A percentile compares a stretch with the other conserved stretches of the same genome.
These are phyloP conservation scores for Kockiozyma suomiensis DNA, from an alignment of 805 yeast genomes.

Conservation along the genomic window DNA sequence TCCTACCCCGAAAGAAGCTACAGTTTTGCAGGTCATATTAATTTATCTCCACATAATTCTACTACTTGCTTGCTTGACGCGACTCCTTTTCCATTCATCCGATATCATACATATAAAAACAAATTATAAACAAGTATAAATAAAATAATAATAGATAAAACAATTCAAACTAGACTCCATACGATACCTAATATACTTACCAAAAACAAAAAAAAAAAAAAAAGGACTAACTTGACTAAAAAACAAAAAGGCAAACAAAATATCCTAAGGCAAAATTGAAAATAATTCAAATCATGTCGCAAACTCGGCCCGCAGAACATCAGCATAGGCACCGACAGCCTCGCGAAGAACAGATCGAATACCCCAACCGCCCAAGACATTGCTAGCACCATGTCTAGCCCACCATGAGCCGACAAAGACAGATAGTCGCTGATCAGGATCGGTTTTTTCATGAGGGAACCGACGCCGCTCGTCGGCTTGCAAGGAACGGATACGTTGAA, in stretches of 20 bases:
- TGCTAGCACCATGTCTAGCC: constrained; percentile 21
- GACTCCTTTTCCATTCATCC: no score
- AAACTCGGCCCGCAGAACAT: constrained; percentile 14
- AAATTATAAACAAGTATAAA: no score
- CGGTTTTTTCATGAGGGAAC: background rate
- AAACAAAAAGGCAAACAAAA: background rate
- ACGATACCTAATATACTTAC: background rate
- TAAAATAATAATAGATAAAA: no score
- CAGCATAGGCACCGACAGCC: constrained; percentile 17
- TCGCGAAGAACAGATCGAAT: constrained; percentile 22
- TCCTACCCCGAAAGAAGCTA: no score
- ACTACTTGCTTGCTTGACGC: no score
- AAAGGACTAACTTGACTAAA: background rate
- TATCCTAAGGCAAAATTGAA: background rate
- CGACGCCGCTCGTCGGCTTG: constrained; percentile 9
- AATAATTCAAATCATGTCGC: background rate
- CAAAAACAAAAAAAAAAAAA: no score
- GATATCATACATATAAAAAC: no score
- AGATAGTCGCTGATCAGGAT: constrained; percentile 13
- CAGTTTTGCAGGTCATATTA: no score
- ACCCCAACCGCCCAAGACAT: constrained; percentile 25
- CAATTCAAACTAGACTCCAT: no score
- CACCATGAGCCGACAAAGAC: constrained; percentile 30
- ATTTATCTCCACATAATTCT: no score
- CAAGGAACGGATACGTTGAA: constrained; percentile 16